Base-by-base conservation (phyloP, 495 filamentous ascomycete species). In the Thozetella sp. region DNA sequence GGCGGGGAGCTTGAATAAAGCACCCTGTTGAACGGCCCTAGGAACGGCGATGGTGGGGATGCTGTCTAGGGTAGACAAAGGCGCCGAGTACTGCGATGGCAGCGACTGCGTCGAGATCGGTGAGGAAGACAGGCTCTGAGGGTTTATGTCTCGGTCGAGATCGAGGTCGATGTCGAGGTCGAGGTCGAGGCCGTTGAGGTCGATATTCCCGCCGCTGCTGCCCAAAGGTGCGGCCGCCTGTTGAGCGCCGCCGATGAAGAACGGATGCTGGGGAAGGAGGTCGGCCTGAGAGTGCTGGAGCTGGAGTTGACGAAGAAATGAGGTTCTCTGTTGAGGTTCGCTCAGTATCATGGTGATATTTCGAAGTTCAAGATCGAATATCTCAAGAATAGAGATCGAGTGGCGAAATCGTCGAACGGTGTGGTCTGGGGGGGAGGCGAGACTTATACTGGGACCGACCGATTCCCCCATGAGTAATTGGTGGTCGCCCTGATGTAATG, bases 1-100 rank as follows among this genome's bases (percentile, higher is more conserved):
- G 61, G 64, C 56, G 55, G 60, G 58, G 37, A 62, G 53, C 9
- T 57, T 60, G 65, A 69, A 72, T 66, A 70, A 69, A 63, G 72
- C 65, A 26, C 51, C 58, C 55, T 60, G 60, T 34, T 70, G 62
- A 46, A 62, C 59, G 23, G 62, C 66, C 53, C 70, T 65, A 55
- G 72, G 62, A 10, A 56, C 59, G 25, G 70, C 65, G 54, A 70
- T 65, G 52, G 69, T 68, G 34, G 72, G 66, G 24, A 73, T 62
- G 63, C 67, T 75, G 55, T 79, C 74, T 54, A 79, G 65, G 30
- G 75, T 69, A n/a, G 77, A 70, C 60, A 77, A 72, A 69, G 71
- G 67, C 59, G 67, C 60, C 54, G 70, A 68, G 59, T 56, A 67
- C 19, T 65, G 67, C 12, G 70, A 71, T 20, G 63, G 61, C 25